phyloP scores from a whole-genome alignment of 768 basidiomycete genomes.

The Naganishia kalamii region DNA sequence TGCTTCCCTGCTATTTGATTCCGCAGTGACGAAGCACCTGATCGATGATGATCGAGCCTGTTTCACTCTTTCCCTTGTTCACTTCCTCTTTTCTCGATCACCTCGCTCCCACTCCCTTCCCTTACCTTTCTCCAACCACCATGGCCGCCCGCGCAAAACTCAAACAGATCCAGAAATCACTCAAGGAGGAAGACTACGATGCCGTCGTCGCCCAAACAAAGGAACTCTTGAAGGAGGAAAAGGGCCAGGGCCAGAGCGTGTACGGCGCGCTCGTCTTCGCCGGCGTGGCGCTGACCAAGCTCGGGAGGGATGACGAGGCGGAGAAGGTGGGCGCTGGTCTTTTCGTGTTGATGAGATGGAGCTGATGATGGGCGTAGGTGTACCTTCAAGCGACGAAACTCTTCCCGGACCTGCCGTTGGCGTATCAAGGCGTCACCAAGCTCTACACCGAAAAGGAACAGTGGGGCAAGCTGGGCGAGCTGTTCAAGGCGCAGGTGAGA shows the following conservation, averaged over 20 bases:
- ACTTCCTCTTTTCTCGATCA: no score
- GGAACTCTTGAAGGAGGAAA: conserved; percentile 52
- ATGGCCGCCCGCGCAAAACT: conserved; percentile 59
- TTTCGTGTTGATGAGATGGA: background rate
- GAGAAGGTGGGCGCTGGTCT: conserved; percentile 62
- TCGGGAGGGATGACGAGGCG: conserved; percentile 64
- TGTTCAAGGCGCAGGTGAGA: conserved; percentile 56
- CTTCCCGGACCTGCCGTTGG: conserved; percentile 65
- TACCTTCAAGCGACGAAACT: conserved; percentile 65
- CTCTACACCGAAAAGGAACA: conserved; percentile 37
- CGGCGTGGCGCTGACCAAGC: conserved; percentile 69
- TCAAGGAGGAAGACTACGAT: conserved; percentile 68
- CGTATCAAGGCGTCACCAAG: conserved; percentile 49
- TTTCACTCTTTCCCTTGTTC: background rate
- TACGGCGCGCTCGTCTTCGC: conserved; percentile 89
- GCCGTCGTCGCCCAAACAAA: conserved; percentile 62
- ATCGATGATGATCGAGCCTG: background rate
- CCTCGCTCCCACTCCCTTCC: no score
- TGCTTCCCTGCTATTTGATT: no score
- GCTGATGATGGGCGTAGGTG: conserved; percentile 46
- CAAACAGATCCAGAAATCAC: conserved; percentile 68
- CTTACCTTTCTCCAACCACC: background rate
- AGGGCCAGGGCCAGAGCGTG: conserved; percentile 52
- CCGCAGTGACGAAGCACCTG: no score
- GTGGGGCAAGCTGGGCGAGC: conserved; percentile 27